Percentiles rank a stretch among this genome's conserved stretches.
phyloP scores from a whole-genome alignment of 2,329 filamentous ascomycete species.

The Pleomassaria siparia region DNA sequence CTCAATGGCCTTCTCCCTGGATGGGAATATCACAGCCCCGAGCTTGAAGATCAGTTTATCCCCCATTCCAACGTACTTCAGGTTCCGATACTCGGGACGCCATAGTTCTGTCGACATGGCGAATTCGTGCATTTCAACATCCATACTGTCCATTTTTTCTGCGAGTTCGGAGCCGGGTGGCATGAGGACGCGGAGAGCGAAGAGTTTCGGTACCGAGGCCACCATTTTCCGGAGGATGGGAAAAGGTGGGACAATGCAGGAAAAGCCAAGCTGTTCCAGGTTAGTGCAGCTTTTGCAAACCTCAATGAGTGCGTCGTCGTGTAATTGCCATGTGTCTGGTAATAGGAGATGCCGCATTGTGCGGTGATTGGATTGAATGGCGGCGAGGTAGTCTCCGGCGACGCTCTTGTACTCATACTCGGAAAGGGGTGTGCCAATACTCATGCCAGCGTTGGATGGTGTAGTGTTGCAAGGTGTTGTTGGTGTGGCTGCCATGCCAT shows the following conservation, averaged over 20 bases:
- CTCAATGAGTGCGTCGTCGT: constrained; percentile 50
- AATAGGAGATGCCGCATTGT: constrained; percentile 60
- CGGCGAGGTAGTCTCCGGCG: constrained; percentile 52
- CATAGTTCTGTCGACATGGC: constrained; percentile 37
- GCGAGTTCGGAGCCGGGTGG: constrained; percentile 25
- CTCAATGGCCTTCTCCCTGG: constrained; percentile 4
- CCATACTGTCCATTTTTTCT: constrained; percentile 28
- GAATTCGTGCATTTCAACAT: constrained; percentile 35
- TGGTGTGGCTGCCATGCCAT: constrained; percentile 31
- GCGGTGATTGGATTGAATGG: constrained; percentile 53
- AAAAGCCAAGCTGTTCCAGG: constrained; percentile 60
- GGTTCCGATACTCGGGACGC: constrained; percentile 33
- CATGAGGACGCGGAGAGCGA: constrained; percentile 44
- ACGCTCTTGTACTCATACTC: constrained; percentile 38
- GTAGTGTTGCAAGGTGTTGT: constrained; percentile 27
- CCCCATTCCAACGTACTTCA: constrained; percentile 45
- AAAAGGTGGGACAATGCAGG: constrained; percentile 56
- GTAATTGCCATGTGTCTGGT: constrained; percentile 57
- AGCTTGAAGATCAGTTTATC: constrained; percentile 41
- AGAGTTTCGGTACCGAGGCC: constrained; percentile 42
- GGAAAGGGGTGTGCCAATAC: constrained; percentile 24
- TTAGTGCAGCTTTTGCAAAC: constrained; percentile 58
- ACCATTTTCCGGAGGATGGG: constrained; percentile 40
- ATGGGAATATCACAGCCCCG: constrained; percentile 31
- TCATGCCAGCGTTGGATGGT: constrained; percentile 4